phyloP scores from a whole-genome alignment of 129 eudicot genomes.

The Apium graveolens region DNA sequence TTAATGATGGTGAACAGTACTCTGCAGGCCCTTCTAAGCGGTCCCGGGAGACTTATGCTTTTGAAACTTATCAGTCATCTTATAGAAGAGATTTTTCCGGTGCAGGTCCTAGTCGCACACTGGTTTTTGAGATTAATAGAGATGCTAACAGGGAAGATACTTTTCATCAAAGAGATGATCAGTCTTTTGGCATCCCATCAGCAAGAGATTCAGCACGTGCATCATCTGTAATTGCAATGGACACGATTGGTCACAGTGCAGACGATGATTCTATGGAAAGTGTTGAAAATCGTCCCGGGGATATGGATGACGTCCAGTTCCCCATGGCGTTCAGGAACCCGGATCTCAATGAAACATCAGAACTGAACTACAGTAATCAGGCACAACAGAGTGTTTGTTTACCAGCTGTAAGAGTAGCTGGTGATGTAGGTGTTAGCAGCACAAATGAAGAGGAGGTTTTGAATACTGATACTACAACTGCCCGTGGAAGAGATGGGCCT shows the following conservation, averaged over 20 bases:
- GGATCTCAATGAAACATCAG: constrained; percentile 60
- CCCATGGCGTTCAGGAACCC: constrained; percentile 44
- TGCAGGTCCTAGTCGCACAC: constrained; percentile 85
- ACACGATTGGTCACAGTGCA: constrained; percentile 46
- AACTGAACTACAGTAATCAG: constrained; percentile 74
- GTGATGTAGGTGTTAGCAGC: constrained; percentile 88
- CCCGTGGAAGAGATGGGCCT: constrained; percentile 52
- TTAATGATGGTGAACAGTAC: constrained; percentile 59
- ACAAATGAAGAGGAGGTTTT: constrained; percentile 81
- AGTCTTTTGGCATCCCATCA: constrained; percentile 27
- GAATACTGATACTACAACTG: constrained; percentile 63
- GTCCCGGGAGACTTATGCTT: constrained; percentile 38
- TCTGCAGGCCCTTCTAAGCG: constrained; percentile 90
- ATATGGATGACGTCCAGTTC: constrained; percentile 47
- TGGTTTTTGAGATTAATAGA: constrained; percentile 48
- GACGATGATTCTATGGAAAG: constrained; percentile 89
- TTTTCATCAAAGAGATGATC: constrained; percentile 38
- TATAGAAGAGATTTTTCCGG: constrained; percentile 48
- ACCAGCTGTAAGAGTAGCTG: constrained; percentile 49
- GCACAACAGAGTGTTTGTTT: constrained; percentile 87
- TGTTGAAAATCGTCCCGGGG: constrained; percentile 83
- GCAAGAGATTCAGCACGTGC: constrained; percentile 69
- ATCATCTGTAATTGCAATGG: constrained; percentile 93
- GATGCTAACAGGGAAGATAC: constrained; percentile 39
- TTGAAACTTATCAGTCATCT: constrained; percentile 38